Base-by-base conservation (phyloP, 257 asterid species). In the Nicotiana paniculata region DNA sequence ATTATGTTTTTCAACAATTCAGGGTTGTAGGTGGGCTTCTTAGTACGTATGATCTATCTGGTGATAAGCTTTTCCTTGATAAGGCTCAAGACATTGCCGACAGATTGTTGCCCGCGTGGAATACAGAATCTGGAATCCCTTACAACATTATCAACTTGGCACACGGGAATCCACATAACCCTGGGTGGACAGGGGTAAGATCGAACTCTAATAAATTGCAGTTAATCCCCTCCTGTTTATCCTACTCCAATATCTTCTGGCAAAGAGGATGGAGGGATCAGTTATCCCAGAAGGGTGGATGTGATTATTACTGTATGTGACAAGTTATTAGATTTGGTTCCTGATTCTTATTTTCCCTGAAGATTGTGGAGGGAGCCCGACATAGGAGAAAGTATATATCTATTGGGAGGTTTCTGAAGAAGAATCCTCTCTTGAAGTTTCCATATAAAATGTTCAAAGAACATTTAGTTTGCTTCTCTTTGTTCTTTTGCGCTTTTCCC, bases 21-120 rank as follows among this genome's bases (percentile, higher is more conserved):
- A 96, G 98, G 86, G 98, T 96, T 87, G 99, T 96, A 81, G 99
- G 99, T 84, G 98, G 99, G 84, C 98, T 96, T 89, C 93, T 96
- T 85, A 96, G 99, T 80, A 82, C 99, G 16, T 96, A 93, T 79
- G 99, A 96, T 92, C 96, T 96, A 83, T 91, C 98, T 78, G 98
- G 98, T 57, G 99, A 96, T 87, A 92, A 90, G 35, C 72, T 94
- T 84, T 96, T 96, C 89, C 97, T 96, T 68, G 98, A 93, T 81
- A 96, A 96, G 92, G 97, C 99, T 85, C 89, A 82, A 89, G 99
- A 96, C 86, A 93, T 96, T 87, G 98, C 98, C 85, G 97, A 94
- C 83, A 87, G 98, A 81, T 89, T 96, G 76, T 90, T 96, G 88
- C 99, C 99, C 84, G 99, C 99, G 16, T 96, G 99, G 99, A 85